Base-by-base conservation (phyloP, 2,329 filamentous ascomycete species). In the Diaporthe vexans region DNA sequence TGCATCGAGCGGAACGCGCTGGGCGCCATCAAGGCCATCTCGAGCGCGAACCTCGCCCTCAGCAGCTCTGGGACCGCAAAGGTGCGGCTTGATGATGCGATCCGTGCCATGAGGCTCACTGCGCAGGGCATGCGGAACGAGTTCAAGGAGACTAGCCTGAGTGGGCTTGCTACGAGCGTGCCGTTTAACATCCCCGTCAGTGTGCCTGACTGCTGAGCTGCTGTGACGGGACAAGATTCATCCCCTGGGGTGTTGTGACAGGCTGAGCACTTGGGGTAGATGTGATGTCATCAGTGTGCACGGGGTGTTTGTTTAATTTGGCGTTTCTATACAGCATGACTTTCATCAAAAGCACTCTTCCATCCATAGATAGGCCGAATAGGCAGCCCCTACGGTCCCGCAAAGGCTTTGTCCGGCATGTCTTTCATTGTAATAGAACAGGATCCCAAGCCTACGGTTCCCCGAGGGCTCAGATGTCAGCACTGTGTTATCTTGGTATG, bases 101-200 rank as follows among this genome's bases (percentile, higher is more conserved):
- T 88, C 69, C 83, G 84, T 7, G 86, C 86, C 9, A 88, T 88
- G 86, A 81, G 86, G 0, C 76, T 88, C 19, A 88, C 86, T 0
- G 86, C 86, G 4, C 83, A 86, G 79, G 86, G 86, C 0, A 88
- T 88, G 86, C 81, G 86, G 43, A 88, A 88, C 48, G 86, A 88
- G 79, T 88, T 88, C 79, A 88, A 88, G 81, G 86, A 88, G 80
- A 88, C 86, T 4, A 88, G 86, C 75, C 78, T 88, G 35, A 88
- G 86, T 63, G 86, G 86, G 3, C 76, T 88, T 74, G 86, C 86
- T n/a, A 88, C 85, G 3, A 88, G 86, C 74, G 86, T 88, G 73
- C 85, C 86, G 11, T 78, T 88, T 29, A 81, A 88, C 74, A 88
- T 88, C 56, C 86, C 86, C 7, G 86, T 88, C 67, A 88, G 86